Evolutionary conservation across 495 filamentous ascomycete species (phyloP).

Genomic region (Penicillium riverlandense): DNA sequence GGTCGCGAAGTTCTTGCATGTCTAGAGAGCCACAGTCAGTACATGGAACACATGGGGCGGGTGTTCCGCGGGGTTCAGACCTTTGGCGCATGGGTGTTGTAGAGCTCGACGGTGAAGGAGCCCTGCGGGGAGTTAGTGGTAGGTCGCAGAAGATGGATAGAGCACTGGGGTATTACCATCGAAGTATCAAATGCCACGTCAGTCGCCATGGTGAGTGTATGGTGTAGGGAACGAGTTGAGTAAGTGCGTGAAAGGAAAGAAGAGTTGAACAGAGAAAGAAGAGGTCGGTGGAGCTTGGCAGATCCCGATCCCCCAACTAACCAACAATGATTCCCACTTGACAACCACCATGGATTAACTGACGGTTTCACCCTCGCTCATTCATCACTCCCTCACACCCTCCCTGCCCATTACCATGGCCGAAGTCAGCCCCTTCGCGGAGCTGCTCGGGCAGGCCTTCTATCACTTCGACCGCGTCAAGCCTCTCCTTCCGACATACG

Average conservation of each 20-base stretch:
- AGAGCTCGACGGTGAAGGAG: conserved; percentile 81
- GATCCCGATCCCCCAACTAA: not conserved
- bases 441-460: conserved; percentile 39
- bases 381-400: no score
- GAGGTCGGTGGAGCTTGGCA: not conserved
- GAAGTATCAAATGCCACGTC: conserved; percentile 72
- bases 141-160: not conserved
- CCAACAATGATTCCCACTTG: not conserved
- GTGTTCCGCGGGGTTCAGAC: conserved; percentile 19
- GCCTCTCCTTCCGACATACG: conserved; percentile 56
- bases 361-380: not conserved
- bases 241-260: conserved; percentile 2
- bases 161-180: conserved; percentile 48
- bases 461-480: conserved; percentile 44
- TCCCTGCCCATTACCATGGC: conserved; percentile 20
- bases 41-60: not conserved
- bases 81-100: conserved; percentile 71
- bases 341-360: not conserved
- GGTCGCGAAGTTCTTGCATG: conserved; percentile 82
- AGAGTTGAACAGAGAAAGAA: conserved; percentile 2
- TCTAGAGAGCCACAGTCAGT: conserved; percentile 36
- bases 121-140: conserved; percentile 45
- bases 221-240: not conserved
- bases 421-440: conserved; percentile 38
- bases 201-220: conserved; percentile 53